These are phyloP conservation scores for Ophiostoma triangulosporum DNA, from an alignment of 2,329 filamentous ascomycete genomes.

Conservation along the genomic window DNA sequence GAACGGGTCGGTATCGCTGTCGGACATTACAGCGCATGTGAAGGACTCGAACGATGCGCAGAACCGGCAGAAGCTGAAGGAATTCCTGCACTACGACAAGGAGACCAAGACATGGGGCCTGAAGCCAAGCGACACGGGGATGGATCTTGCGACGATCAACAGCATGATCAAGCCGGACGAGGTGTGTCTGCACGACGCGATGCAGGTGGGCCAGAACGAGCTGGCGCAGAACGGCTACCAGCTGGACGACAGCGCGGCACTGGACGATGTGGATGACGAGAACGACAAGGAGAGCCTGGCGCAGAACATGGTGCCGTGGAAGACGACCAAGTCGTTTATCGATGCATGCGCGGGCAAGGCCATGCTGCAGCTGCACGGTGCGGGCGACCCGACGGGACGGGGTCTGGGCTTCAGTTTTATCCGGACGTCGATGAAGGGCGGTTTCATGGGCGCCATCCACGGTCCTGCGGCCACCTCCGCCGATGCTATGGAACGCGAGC, in stretches of 20 bases:
- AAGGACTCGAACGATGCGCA: slow-evolving; percentile 89
- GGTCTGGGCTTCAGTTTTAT: slow-evolving; percentile 95
- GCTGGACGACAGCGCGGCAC: slow-evolving; percentile 44
- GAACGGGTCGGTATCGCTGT: slow-evolving; percentile 57
- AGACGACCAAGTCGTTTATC: slow-evolving; percentile 90
- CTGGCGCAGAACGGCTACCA: slow-evolving; percentile 85
- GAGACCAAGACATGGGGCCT: slow-evolving; percentile 79
- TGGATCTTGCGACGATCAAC: slow-evolving; percentile 69
- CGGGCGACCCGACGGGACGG: slow-evolving; percentile 86
- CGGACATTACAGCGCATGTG: slow-evolving; percentile 84
- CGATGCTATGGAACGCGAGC: slow-evolving; percentile 75
- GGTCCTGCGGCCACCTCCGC: slow-evolving; percentile 54
- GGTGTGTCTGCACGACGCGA: slow-evolving; percentile 84
- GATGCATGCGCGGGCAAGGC: slow-evolving; percentile 89
- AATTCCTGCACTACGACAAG: slow-evolving; percentile 86
- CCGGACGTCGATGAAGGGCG: slow-evolving; percentile 96
- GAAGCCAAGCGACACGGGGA: slow-evolving; percentile 55
- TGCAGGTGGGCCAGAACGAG: slow-evolving; percentile 89
- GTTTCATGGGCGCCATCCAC: slow-evolving; percentile 68
- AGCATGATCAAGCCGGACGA: slow-evolving; percentile 91
- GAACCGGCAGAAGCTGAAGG: slow-evolving; percentile 91
- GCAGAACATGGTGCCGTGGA: slow-evolving; percentile 88
- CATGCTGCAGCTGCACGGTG: slow-evolving; percentile 89
- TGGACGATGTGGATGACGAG: slow-evolving; percentile 52
- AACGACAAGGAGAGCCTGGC: slow-evolving; percentile 59